phyloP scores from a whole-genome alignment of 345 rosid genomes.

The Isatis tinctoria region DNA sequence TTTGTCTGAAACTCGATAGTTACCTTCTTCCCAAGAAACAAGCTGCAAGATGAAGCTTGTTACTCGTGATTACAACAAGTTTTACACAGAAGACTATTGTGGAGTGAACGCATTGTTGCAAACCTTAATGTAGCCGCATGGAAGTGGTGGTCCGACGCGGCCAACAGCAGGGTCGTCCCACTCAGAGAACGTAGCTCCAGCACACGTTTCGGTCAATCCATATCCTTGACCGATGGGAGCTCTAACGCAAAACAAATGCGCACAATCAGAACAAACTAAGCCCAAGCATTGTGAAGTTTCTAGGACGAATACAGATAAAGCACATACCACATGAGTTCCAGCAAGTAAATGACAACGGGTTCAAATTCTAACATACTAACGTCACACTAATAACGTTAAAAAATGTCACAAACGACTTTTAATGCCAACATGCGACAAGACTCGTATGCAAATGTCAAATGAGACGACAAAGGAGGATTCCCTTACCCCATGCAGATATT shows the following conservation, averaged over 20 bases:
- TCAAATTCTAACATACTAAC: not conserved
- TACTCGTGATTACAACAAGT: not conserved
- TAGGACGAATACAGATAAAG: not conserved
- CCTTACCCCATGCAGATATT: constrained; percentile 90
- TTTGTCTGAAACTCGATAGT: constrained; percentile 57
- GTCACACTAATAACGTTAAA: not conserved
- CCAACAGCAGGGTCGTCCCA: constrained; percentile 71
- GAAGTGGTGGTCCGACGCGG: constrained; percentile 91
- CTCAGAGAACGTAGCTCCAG: constrained; percentile 86
- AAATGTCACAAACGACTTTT: not conserved
- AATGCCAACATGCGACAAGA: not conserved
- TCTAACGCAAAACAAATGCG: constrained; percentile 34
- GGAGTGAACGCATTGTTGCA: not conserved
- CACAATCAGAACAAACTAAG: constrained; percentile 8
- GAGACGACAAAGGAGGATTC: constrained; percentile 6
- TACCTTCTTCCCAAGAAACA: constrained; percentile 91
- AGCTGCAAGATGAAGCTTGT: constrained; percentile 47
- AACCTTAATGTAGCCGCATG: constrained; percentile 78
- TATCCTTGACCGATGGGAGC: constrained; percentile 87
- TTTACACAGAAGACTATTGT: not conserved
- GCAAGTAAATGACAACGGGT: not conserved
- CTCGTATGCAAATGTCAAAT: not conserved
- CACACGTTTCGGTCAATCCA: constrained; percentile 94
- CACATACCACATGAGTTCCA: not conserved
- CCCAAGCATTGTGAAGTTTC: not conserved